A percentile compares a stretch with the other conserved stretches of the same genome.
phyloP scores from a whole-genome alignment of 2,329 filamentous ascomycete genomes.

The Davidsoniella eucalypti region DNA sequence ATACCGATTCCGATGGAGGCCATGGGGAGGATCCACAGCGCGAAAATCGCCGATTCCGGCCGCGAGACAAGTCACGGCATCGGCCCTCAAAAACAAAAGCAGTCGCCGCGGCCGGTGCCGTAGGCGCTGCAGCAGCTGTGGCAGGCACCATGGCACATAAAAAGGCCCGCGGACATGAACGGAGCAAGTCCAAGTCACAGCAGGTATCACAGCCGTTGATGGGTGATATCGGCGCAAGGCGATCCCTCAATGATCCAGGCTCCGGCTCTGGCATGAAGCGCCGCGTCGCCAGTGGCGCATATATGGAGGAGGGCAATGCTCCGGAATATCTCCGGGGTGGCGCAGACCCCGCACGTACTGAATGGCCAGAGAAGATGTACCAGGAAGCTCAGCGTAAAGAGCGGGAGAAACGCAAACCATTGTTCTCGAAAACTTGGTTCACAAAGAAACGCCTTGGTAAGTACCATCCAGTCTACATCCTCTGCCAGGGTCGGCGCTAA shows the following conservation, averaged over 20 bases:
- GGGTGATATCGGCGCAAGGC: conserved; percentile 12
- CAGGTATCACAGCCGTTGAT: conserved; percentile 9
- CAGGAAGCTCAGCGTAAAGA: conserved; percentile 16
- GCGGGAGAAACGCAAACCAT: conserved; percentile 22
- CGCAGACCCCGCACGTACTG: conserved; percentile 29
- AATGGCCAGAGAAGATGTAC: conserved; percentile 28
- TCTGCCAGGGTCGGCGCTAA: not conserved
- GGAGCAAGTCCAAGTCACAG: conserved; percentile 1
- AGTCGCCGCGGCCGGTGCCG: not conserved
- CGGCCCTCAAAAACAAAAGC: not conserved
- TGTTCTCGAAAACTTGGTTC: conserved; percentile 9
- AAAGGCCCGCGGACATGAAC: not conserved
- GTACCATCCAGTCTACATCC: conserved; percentile 23
- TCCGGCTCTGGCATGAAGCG: conserved; percentile 27
- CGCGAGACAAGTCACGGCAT: not conserved
- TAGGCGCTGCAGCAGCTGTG: not conserved
- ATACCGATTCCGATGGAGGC: conserved; percentile 8
- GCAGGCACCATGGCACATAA: not conserved
- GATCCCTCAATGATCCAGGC: conserved; percentile 17
- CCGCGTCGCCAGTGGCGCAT: conserved; percentile 52
- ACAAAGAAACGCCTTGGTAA: conserved; percentile 19
- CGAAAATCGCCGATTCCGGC: conserved; percentile 8
- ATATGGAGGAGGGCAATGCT: conserved; percentile 49
- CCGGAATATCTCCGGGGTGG: conserved; percentile 27
- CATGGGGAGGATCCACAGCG: conserved; percentile 11